These are phyloP conservation scores for Solanum sitiens DNA, from an alignment of 257 asterid species.

Conservation along the genomic window DNA sequence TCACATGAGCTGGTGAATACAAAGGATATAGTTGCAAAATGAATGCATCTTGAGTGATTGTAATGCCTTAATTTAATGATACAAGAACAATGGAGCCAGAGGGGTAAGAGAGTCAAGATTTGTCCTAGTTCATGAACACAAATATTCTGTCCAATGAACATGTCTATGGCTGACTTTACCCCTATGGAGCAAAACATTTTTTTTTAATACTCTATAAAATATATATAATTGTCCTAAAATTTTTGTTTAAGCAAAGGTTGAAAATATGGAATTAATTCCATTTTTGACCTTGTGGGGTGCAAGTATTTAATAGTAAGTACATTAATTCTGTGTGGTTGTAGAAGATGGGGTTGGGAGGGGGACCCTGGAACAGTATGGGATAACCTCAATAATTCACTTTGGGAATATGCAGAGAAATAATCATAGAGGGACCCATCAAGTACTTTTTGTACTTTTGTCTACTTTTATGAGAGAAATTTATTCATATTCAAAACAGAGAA, in stretches of 20 bases:
- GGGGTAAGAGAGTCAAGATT: constrained; percentile 24
- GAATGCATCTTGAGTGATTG: constrained; percentile 46
- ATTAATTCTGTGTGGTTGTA: background rate
- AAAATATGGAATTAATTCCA: background rate
- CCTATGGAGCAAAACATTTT: background rate
- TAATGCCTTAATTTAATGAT: constrained; percentile 16
- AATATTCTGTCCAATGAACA: constrained; percentile 32
- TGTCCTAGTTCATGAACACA: constrained; percentile 67
- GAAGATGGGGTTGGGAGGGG: background rate
- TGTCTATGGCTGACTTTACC: constrained; percentile 1
- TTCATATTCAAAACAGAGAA: background rate
- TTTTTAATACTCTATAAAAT: background rate
- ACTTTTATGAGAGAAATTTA: background rate
- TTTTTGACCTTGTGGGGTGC: background rate
- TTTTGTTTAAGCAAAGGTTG: background rate
- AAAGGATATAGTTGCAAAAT: constrained; percentile 9
- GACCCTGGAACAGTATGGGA: constrained; percentile 3
- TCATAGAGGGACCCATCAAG: background rate
- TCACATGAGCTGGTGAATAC: constrained; percentile 31
- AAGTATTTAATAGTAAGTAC: background rate
- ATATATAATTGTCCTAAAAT: background rate
- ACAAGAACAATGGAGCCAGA: constrained; percentile 10
- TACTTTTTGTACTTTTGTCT: constrained; percentile 1
- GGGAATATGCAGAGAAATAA: constrained; percentile 9
- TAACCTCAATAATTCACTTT: constrained; percentile 10